Evolutionary conservation across 495 filamentous ascomycete species (phyloP), one percentile per base, ranked within the genome.

Genomic region (Melanomma pulvis-pyrius): DNA sequence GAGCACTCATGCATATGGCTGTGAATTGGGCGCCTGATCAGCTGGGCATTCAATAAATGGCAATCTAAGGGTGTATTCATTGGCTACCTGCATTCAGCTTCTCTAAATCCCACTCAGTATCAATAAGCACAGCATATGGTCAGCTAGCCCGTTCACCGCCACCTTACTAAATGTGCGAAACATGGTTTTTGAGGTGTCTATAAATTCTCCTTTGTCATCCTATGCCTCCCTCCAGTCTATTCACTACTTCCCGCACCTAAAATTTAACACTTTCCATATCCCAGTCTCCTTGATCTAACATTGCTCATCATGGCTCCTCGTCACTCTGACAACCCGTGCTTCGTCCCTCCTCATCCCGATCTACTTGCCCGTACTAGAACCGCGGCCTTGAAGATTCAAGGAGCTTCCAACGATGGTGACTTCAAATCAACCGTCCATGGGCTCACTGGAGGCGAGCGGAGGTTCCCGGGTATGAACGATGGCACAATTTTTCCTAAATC

Each of bases 391-490:
- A 44, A 64, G 44, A 32, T 49, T 2, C 51, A 57, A 36, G 61
- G 51, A 29, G 46, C 19, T 24, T 30, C 36, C 2, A 29, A 56
- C 30, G 51, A 46, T 21, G 24, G 8, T 24, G 29, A 51, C 9
- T 13, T 64, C 13, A 48, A 57, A 17, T 8, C 52, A 26, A 24
- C 12, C 4, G 25, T 25, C 24, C 48, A 51, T 26, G 19, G 19
- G 2, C 48, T 59, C 13, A 28, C 24, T 17, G 32, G 28, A 48
- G 30, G 19, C 1, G 52, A 52, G 5, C 22, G 28, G 4, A 50
- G 34, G 12, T 15, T 67, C 12, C 63, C 50, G n/a, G 63, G 63
- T 39, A 19, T 67, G 17, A 67, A 67, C 34, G 63, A 67, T 61
- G 63, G 63, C 22, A 60, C 49, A 4, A 67, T 67, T n/a, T 67